Conservation (phyloP, 495 filamentous ascomycete species). For the Bacidia gigantensis region DNA sequence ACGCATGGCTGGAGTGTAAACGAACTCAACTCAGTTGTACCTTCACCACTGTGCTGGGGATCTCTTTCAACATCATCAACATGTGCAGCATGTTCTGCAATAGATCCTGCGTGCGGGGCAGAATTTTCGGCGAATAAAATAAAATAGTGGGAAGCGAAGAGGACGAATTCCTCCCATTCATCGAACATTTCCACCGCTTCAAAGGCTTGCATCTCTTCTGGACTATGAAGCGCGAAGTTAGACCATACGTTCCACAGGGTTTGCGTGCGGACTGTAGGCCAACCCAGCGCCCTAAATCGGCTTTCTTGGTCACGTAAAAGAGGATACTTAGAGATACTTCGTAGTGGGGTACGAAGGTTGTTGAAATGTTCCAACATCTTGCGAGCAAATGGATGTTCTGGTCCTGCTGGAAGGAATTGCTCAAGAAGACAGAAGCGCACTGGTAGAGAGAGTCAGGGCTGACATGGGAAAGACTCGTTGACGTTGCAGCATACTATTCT, state of each 20-base stretch:
- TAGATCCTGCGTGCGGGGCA: neutral
- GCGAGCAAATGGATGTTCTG: slow-evolving; percentile 65
- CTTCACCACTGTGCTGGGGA: neutral
- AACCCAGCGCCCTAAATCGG: slow-evolving; percentile 54
- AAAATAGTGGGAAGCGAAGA: slow-evolving; percentile 80
- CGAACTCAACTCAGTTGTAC: no score
- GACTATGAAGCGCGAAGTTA: slow-evolving; percentile 43
- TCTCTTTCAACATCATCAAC: neutral
- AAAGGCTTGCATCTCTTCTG: slow-evolving; percentile 39
- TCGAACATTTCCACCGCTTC: slow-evolving; percentile 73
- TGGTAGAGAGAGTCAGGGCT: slow-evolving; percentile 6
- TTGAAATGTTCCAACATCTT: slow-evolving; percentile 81
- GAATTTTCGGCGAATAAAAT: slow-evolving; percentile 46
- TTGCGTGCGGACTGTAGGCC: slow-evolving; percentile 43
- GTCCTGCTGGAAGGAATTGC: slow-evolving; percentile 68
- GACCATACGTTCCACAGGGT: slow-evolving; percentile 74
- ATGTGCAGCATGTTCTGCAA: neutral
- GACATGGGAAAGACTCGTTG: neutral
- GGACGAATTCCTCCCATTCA: slow-evolving; percentile 89
- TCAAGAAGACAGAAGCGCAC: slow-evolving; percentile 74
- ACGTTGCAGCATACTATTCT: slow-evolving; percentile 37
- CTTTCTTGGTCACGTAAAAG: slow-evolving; percentile 44
- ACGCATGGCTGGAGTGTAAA: neutral
- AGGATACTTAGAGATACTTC: slow-evolving; percentile 58
- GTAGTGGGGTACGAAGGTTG: slow-evolving; percentile 63